Evolutionary conservation across 768 basidiomycete species (phyloP), one percentile per base, ranked within the genome.

Genomic region (Lentinus brumalis): DNA sequence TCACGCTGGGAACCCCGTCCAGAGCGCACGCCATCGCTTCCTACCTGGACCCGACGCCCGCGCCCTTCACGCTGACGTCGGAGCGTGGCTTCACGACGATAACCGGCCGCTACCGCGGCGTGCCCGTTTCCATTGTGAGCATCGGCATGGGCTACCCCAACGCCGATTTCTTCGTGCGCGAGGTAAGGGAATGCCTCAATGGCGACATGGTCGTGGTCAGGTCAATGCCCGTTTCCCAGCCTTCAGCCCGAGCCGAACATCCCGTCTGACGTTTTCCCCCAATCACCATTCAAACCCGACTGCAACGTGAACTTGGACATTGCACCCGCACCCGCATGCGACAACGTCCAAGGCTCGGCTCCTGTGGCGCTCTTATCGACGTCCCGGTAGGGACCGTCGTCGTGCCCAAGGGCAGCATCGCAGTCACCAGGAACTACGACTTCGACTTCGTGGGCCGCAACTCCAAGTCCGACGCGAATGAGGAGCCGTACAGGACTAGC

Each of bases 121-220:
- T 81, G 15, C 89, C 90, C 8, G 72, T 93, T 31, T 89, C 87
- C 6, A 82, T 93, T 42, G 77, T 91, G 44, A 88, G 87, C 64
- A 92, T 92, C 57, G 92, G 92, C 12, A 94, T 93, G 92, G 92
- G 92, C 18, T 79, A 76, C 60, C 83, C 91, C 0, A 93, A 91
- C 74, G 88, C 87, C 76, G 92, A 94, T 73, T 94, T 93, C 75
- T 91, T 93, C 71, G 83, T 94, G 21, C 83, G 91, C 63, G 91
- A 94, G 75, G 84, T 82, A 29, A 81, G 91, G 62, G 92, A 92
- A 72, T 86, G 87, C 65, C 71, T 91, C 41, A 78, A 72, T 60
- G 91, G 91, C 15, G 82, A 83, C 58, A 78, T 84, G 78, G 71
- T 81, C 53, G 76, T 84, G 60, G 74, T 84, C 52, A 77, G 82